Evolutionary conservation across 1,139 yeast species (phyloP), one percentile per base, ranked within the genome.

Genomic region (Hyphopichia buzzinii): DNA sequence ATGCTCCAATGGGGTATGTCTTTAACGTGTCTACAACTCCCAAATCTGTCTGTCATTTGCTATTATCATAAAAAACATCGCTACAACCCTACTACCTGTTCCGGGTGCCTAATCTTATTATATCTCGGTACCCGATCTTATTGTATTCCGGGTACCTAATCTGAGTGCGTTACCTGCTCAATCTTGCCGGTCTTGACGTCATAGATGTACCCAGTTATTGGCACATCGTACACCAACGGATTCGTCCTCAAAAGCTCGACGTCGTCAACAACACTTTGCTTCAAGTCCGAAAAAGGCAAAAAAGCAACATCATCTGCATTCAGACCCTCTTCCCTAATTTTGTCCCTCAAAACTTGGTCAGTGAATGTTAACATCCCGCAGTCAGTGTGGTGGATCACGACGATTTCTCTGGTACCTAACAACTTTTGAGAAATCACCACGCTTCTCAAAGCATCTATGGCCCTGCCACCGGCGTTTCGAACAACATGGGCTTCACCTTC

Each of bases 401-500:
- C 59, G 24, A 67, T 59, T 43, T 68, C 74, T 34, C 56, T 47
- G 4, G 74, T 68, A 7, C 69, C 71, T 38, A 59, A 54, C 27
- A 59, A 44, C 29, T 52, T 40, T 39, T 52, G 57, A 10, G 72
- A 67, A 35, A 68, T 68, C 12, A 67, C 59, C 14, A 68, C 43
- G 41, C 68, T 60, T 26, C 74, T 48, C 31, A 68, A 49, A 4
- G 71, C 72, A 43, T 68, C 74, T 26, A 54, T 39, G 2, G 72
- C 63, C 36, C 74, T 50, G 3, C 74, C 74, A 14, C 74, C 74
- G 8, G 74, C 74, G 44, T 68, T 68, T 43, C 74, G 54, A 25
- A 68, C 66, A 10, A 68, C 70, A 47, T 67, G 74, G 6, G 71
- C 72, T 37, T 68, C 74, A 8, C 74, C 74, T 42, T 64, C 67